Base-by-base conservation (phyloP, 2,329 filamentous ascomycete species). In the Sphaerostilbella broomeana region DNA sequence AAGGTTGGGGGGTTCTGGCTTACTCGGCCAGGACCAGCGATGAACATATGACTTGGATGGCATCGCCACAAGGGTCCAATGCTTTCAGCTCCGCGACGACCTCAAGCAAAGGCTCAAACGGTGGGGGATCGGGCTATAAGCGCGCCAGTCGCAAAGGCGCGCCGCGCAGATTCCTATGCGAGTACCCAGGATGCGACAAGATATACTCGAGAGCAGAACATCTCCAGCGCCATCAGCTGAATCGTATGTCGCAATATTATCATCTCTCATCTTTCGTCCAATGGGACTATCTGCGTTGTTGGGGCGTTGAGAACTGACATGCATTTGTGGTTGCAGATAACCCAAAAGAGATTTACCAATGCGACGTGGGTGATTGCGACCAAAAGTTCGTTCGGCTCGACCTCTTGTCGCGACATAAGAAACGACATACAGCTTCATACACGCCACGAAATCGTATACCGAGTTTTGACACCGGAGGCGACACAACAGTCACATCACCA, bases 151-250 rank as follows among this genome's bases (percentile, higher is more conserved):
- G 70, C 19, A 72, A 70, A 44, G 68, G 68, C 21, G 70, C 70
- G 2, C 63, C 67, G 8, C 62, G 67, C 17, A 63, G 65, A 40
- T 83, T 81, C 51, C 62, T 67, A 42, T 90, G 85, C 60, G 74
- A 77, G 15, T 77, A 81, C 57, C 73, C 79, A 31, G 79, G 76
- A 25, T 92, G 85, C 59, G 81, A 81, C 48, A 89, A 88, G 70
- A 73, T 81, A 43, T 90, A 90, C 60, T 87, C 84, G 38, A 72
- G 85, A 45, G 83, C 84, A 7, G 85, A 90, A 60, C 85, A 90
- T 62, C 70, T 90, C 41, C 86, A 88, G 62, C 70, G 85, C 35
- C 85, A 90, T 62, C 83, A 89, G 64, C 59, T 90, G 55, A 90
- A 90, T 57, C 85, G 84, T 88, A 71, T 61, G 79, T 16, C 32